Evolutionary conservation across 352 stramenopile genomes (phyloP), one percentile per base, ranked within the genome.

Genomic region (Globisporangium irregulare): DNA sequence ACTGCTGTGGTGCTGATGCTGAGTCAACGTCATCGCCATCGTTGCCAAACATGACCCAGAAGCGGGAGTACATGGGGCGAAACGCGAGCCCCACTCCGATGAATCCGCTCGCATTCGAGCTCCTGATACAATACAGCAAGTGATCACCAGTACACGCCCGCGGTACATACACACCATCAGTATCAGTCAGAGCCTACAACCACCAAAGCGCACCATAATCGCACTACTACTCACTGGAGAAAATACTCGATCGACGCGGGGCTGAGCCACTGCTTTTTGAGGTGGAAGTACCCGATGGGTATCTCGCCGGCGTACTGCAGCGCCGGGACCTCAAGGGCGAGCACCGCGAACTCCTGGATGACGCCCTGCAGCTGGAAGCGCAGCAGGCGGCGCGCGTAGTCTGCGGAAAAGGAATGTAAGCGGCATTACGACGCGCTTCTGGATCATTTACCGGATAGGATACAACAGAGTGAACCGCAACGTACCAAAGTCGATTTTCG

Each of bases 351-450:
- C 41, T 70, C 27, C 32, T 86, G 69, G 41, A 67, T 70, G 20
- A 83, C 59, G 18, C 72, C 68, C 24, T 76, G 73, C 18, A 91
- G 62, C 43, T 89, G 74, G 65, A 80, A 81, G 9, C 72, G 81
- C 27, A 91, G 68, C 43, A 85, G 71, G 36, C 80, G 80, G 14
- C 81, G 81, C 59, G 83, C 74, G 61, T 86, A 87, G 57, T 91
- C 79, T 91, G 7, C 20, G 14, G 43, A 50, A 61, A 50, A 18
- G 51, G 5, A 50, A 24, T 20, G n/a, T 14, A 36, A 38, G 32
- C 32, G 8, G 8, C 32, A 38, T 38, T 38, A 38, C 32, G 7
- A 12, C 32, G 7, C 32, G 5, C 7, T 38, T 38, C 32, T 38
- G 32, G 32, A 3, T 38, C 7, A 38, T 38, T 38, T 38, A 38